Base-by-base conservation (phyloP, 352 stramenopile genomes). In the Globisporangium acanthophoron region DNA sequence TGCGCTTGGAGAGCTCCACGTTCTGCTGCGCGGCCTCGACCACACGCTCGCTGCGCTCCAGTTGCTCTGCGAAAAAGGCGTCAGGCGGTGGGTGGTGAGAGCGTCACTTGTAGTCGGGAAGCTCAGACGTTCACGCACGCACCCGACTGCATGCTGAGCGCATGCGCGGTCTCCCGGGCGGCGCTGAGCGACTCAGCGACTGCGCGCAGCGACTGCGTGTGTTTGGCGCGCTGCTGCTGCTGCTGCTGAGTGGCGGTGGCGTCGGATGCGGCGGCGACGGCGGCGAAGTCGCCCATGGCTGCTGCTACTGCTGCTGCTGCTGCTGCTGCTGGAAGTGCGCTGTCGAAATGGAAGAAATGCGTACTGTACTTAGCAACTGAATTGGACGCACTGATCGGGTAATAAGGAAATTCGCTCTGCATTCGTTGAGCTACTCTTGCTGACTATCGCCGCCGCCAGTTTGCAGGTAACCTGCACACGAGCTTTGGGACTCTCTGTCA, bases 91-190 rank as follows among this genome's bases (percentile, higher is more conserved):
- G 20, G n/a, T 46, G 6, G 20, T 46, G 6, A 5, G 6, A 15
- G 16, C 9, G 7, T 9, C 3, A 16, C n/a, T 27, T 16, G 43
- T 27, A 27, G 24, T 27, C 24, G 24, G 24, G 24, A 27, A 27
- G 24, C 24, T 27, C 24, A 27, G 24, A 27, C 24, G 24, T 27
- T 27, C 24, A 27, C 24, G 24, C 2, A 39, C 61, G 29, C 20
- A 81, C 73, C 73, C 1, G 73, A 78, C 62, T 90, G 80, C 71
- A 84, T 79, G 62, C 75, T 85, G 13, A 90, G 55, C 18, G 67
- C 66, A n/a, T 85, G 73, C n/a, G 80, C 73, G 4, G 80, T 88
- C 39, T 71, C 68, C 29, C 75, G 59, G 18, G 73, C 80, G n/a
- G 80, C 41, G 8, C 73, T 48, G 20, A 90, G 59, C 48, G 80